These are phyloP conservation scores for Fraxinus cuspidata DNA, from an alignment of 257 asterid genomes.

Conservation along the genomic window DNA sequence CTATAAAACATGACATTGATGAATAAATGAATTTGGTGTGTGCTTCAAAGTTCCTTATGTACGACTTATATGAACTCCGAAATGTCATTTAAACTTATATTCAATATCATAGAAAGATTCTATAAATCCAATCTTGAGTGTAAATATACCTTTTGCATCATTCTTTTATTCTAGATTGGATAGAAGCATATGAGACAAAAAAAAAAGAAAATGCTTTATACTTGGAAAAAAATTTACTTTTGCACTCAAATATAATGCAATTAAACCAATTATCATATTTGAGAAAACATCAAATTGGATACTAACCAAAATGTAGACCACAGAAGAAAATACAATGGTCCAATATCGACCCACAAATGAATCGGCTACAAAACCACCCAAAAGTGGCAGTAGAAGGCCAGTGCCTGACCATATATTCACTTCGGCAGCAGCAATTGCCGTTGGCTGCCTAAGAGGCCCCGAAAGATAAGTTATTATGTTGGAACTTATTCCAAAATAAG, in stretches of 20 bases:
- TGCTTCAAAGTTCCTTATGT: no score
- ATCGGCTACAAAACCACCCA: conserved; percentile 49
- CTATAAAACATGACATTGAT: no score
- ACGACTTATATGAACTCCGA: no score
- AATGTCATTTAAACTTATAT: no score
- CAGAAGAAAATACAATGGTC: conserved; percentile 34
- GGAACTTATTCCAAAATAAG: conserved; percentile 39
- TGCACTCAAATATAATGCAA: neutral
- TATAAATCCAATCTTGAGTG: no score
- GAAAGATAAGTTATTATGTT: conserved; percentile 45
- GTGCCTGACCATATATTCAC: conserved; percentile 43
- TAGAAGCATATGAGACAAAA: no score
- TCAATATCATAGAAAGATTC: no score
- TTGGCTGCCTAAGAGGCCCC: conserved; percentile 43
- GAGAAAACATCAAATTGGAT: neutral
- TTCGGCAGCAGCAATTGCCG: conserved; percentile 46
- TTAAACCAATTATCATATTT: neutral
- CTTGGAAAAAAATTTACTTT: no score
- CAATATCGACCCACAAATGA: conserved; percentile 42
- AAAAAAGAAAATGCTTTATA: no score
- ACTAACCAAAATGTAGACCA: conserved; percentile 44
- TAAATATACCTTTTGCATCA: no score
- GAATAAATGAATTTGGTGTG: no score
- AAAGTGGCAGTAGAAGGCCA: conserved; percentile 36
- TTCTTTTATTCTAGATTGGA: no score